phyloP scores from a whole-genome alignment of 257 asterid species.

The Agastache rugosa region DNA sequence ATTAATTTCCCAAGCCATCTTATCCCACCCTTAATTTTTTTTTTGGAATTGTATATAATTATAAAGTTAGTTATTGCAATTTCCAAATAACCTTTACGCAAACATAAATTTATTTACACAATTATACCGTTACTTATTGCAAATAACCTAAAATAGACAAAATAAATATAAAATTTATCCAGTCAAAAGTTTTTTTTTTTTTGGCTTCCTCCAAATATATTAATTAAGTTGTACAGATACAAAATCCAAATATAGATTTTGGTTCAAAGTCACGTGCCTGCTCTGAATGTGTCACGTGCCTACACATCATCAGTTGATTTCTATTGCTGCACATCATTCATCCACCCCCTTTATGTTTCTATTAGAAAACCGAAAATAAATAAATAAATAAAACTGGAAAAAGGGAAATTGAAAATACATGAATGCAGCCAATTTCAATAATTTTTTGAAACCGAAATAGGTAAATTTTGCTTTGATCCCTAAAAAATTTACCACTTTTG shows the following conservation, averaged over 20 bases:
- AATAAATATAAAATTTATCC: too few relatives aligned
- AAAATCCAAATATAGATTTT: not conserved
- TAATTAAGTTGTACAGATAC: too few relatives aligned
- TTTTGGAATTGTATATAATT: too few relatives aligned
- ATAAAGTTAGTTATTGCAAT: too few relatives aligned
- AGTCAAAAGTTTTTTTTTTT: too few relatives aligned
- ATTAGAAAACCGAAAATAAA: not conserved
- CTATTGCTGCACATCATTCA: constrained; percentile 33
- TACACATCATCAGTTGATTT: constrained; percentile 36
- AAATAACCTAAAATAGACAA: too few relatives aligned
- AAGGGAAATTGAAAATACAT: not conserved
- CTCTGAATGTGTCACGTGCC: constrained; percentile 12
- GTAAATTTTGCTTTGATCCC: constrained; percentile 36
- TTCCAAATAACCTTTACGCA: too few relatives aligned
- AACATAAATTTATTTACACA: too few relatives aligned
- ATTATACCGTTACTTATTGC: too few relatives aligned
- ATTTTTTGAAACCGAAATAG: constrained; percentile 22
- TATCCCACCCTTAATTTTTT: too few relatives aligned
- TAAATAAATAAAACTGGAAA: not conserved
- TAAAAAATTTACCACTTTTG: constrained; percentile 16
- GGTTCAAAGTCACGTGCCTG: constrained; percentile 30
- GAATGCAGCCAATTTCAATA: not conserved
- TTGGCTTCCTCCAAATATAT: too few relatives aligned
- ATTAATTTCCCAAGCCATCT: too few relatives aligned
- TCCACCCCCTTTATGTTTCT: constrained; percentile 16